phyloP scores from a whole-genome alignment of 2,329 filamentous ascomycete species.

The Colletotrichum simmondsii region DNA sequence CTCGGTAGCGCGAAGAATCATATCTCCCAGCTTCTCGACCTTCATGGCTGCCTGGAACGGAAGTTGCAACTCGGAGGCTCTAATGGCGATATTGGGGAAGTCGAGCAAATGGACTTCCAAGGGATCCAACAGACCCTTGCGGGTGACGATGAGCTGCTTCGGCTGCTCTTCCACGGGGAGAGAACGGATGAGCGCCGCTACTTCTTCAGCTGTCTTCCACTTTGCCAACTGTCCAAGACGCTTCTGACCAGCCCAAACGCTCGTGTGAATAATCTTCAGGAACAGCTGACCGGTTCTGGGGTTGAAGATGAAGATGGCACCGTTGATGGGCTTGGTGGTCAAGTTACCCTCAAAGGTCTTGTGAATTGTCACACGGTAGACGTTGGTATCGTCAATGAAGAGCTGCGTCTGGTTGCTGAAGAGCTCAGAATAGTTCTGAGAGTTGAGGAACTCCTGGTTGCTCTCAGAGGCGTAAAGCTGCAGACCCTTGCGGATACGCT shows the following conservation, averaged over 20 bases:
- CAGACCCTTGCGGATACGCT: constrained; percentile 98
- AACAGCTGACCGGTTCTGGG: constrained; percentile 97
- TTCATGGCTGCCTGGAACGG: constrained; percentile 99
- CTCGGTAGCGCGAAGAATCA: constrained; percentile 97
- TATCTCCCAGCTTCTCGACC: constrained; percentile 98
- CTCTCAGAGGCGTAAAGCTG: constrained; percentile 98
- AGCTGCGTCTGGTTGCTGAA: constrained; percentile 99
- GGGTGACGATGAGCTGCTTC: constrained; percentile 97
- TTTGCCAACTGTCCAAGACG: constrained; percentile 98
- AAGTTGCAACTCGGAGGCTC: constrained; percentile 94
- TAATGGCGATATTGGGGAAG: constrained; percentile 99
- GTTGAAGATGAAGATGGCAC: constrained; percentile 99
- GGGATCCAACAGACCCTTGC: constrained; percentile 96
- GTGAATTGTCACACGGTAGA: constrained; percentile 99
- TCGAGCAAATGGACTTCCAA: constrained; percentile 97
- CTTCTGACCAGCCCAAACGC: constrained; percentile 98
- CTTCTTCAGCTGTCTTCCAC: constrained; percentile 99
- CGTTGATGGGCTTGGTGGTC: constrained; percentile 99
- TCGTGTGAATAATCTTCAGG: constrained; percentile 99
- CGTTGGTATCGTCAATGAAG: constrained; percentile 99
- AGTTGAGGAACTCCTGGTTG: constrained; percentile 99
- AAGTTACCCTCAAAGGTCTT: constrained; percentile 99
- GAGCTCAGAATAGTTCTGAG: constrained; percentile 98
- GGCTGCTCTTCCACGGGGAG: constrained; percentile 97
- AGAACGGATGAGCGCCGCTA: constrained; percentile 94